These are phyloP conservation scores for Citrus hindsii DNA, from an alignment of 345 rosid species.

Conservation along the genomic window DNA sequence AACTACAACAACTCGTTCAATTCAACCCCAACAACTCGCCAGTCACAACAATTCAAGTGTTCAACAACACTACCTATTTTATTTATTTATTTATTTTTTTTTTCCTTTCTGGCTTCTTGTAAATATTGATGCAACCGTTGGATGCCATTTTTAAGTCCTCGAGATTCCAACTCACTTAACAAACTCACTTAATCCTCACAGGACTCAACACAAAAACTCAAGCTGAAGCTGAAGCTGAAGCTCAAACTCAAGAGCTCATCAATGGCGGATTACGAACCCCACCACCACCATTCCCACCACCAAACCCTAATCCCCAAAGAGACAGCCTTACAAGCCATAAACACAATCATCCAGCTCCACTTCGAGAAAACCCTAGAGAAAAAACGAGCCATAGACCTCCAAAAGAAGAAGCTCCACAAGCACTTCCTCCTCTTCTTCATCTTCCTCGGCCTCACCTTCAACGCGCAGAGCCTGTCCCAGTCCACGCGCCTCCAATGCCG, in stretches of 20 bases:
- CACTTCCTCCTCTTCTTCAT: slow-evolving; percentile 88
- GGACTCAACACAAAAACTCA: no score
- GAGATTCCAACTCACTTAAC: no score
- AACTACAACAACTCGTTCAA: no score
- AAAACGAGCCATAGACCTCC: slow-evolving; percentile 89
- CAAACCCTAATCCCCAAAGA: slow-evolving; percentile 61
- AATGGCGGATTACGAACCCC: slow-evolving; percentile 78
- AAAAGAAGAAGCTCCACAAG: slow-evolving; percentile 93
- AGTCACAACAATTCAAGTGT: no score
- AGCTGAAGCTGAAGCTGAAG: neutral
- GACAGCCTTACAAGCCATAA: slow-evolving; percentile 82
- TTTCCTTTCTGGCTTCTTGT: no score
- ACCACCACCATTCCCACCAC: slow-evolving; percentile 41
- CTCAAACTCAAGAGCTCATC: neutral
- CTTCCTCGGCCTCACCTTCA: slow-evolving; percentile 67
- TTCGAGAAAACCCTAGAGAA: slow-evolving; percentile 96
- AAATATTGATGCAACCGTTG: no score
- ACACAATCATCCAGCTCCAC: slow-evolving; percentile 95
- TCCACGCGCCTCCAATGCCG: slow-evolving; percentile 76
- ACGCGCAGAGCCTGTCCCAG: slow-evolving; percentile 38
- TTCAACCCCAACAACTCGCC: no score
- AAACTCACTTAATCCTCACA: no score
- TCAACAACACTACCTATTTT: no score
- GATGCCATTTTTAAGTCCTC: no score
- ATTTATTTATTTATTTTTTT: no score